phyloP scores from a whole-genome alignment of 2,329 filamentous ascomycete genomes.

The Fusarium nygamai region DNA sequence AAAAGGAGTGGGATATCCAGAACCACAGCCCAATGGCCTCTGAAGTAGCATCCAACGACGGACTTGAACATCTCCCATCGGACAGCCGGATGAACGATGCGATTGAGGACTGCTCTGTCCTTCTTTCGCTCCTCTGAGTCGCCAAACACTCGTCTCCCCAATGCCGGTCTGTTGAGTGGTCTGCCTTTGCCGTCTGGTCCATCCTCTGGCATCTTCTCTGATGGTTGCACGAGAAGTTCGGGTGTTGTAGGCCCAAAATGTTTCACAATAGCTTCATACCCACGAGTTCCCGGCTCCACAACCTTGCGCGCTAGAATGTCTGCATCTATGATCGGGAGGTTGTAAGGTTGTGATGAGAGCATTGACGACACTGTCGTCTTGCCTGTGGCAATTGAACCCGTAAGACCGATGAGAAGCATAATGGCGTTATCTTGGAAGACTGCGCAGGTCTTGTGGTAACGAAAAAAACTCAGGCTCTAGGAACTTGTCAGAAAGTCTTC shows the following conservation, averaged over 20 bases:
- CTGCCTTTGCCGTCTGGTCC: slow-evolving; percentile 71
- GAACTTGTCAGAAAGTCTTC: background rate
- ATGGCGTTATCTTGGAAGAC: background rate
- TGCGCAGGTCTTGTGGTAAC: background rate
- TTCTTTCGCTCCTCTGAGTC: slow-evolving; percentile 73
- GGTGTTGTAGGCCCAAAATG: slow-evolving; percentile 87
- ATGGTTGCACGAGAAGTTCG: slow-evolving; percentile 77
- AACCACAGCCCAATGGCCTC: slow-evolving; percentile 87
- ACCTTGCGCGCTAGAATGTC: slow-evolving; percentile 92
- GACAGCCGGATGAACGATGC: slow-evolving; percentile 93
- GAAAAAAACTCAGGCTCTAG: background rate
- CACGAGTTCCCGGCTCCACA: slow-evolving; percentile 88
- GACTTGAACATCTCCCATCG: slow-evolving; percentile 81
- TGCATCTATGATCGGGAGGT: slow-evolving; percentile 91
- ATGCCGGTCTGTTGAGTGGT: slow-evolving; percentile 84
- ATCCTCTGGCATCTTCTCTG: slow-evolving; percentile 60
- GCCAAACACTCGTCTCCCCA: slow-evolving; percentile 89
- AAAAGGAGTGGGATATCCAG: slow-evolving; percentile 93
- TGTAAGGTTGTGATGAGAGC: slow-evolving; percentile 82
- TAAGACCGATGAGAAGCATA: slow-evolving; percentile 96
- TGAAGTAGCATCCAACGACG: slow-evolving; percentile 77
- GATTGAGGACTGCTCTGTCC: slow-evolving; percentile 82
- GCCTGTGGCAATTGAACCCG: slow-evolving; percentile 96
- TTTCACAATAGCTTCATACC: slow-evolving; percentile 82
- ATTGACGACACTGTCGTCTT: slow-evolving; percentile 94